Conservation (phyloP, 1,284 basidiomycete genomes). For the Heterobasidion annosum region DNA sequence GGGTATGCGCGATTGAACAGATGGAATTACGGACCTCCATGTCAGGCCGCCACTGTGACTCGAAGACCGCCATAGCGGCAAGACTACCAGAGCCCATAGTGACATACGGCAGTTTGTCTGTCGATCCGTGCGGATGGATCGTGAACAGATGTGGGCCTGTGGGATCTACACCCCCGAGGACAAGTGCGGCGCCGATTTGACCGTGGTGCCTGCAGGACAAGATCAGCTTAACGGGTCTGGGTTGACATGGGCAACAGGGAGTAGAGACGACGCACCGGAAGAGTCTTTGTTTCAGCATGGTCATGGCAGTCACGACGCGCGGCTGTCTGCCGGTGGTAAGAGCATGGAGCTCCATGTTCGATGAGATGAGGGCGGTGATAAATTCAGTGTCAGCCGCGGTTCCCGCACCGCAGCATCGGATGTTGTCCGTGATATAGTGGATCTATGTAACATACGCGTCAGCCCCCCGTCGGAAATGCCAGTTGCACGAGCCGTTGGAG, state of each 20-base stretch:
- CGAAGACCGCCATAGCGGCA: constrained; percentile 98
- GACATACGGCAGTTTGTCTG: constrained; percentile 97
- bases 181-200: constrained; percentile 90
- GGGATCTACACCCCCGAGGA: constrained; percentile 92
- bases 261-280: constrained; percentile 45
- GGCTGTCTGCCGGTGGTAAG: constrained; percentile 83
- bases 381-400: constrained; percentile 98
- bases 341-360: constrained; percentile 86
- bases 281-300: constrained; percentile 89
- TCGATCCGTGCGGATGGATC: constrained; percentile 94
- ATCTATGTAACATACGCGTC: constrained; percentile 47
- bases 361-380: constrained; percentile 87
- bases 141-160: constrained; percentile 96
- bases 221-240: not conserved
- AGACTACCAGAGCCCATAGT: constrained; percentile 97
- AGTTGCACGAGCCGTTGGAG: too few species aligned
- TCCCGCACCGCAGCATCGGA: constrained; percentile 97
- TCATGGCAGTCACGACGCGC: constrained; percentile 94
- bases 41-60: constrained; percentile 77
- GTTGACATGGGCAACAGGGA: not conserved
- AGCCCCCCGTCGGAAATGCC: too few species aligned
- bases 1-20: not conserved
- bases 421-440: constrained; percentile 91
- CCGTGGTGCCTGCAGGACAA: constrained; percentile 74
- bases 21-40: constrained; percentile 53